phyloP scores from a whole-genome alignment of 345 rosid genomes.

The Anastatica hierochuntica region DNA sequence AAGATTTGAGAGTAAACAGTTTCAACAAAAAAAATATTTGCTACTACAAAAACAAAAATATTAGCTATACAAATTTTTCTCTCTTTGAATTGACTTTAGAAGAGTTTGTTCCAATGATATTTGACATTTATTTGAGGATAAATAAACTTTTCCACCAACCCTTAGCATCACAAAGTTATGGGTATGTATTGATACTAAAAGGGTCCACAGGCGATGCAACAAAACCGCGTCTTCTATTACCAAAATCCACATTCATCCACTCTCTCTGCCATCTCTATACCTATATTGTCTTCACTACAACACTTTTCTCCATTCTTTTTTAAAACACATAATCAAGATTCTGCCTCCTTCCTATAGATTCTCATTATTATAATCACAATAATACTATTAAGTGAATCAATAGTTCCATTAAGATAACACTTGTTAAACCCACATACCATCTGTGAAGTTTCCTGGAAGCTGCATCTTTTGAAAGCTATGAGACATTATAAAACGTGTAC shows the following conservation, averaged over 20 bases:
- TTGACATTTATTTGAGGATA: conserved; percentile 18
- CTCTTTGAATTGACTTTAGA: too few relatives aligned
- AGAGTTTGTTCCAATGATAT: conserved; percentile 4
- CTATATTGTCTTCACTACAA: conserved; percentile 11
- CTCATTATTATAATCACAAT: conserved; percentile 19
- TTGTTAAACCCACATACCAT: conserved; percentile 17
- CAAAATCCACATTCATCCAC: conserved; percentile 15
- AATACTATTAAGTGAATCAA: conserved; percentile 16
- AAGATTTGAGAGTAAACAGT: too few relatives aligned
- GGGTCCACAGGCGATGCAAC: conserved; percentile 20
- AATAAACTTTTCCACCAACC: conserved; percentile 20
- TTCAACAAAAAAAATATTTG: too few relatives aligned
- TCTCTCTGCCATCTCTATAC: neutral
- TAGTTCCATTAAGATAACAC: conserved; percentile 20
- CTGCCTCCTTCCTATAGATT: conserved; percentile 16
- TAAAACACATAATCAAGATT: neutral
- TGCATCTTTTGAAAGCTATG: too few relatives aligned
- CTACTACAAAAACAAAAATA: too few relatives aligned
- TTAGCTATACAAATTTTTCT: too few relatives aligned
- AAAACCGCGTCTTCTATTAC: conserved; percentile 26
- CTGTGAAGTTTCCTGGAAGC: conserved; percentile 17
- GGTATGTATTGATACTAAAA: too few relatives aligned
- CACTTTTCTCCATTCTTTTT: conserved; percentile 1
- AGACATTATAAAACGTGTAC: too few relatives aligned
- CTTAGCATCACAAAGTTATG: conserved; percentile 11